phyloP scores from a whole-genome alignment of 2,329 filamentous ascomycete species.

The Anisogramma anomala region DNA sequence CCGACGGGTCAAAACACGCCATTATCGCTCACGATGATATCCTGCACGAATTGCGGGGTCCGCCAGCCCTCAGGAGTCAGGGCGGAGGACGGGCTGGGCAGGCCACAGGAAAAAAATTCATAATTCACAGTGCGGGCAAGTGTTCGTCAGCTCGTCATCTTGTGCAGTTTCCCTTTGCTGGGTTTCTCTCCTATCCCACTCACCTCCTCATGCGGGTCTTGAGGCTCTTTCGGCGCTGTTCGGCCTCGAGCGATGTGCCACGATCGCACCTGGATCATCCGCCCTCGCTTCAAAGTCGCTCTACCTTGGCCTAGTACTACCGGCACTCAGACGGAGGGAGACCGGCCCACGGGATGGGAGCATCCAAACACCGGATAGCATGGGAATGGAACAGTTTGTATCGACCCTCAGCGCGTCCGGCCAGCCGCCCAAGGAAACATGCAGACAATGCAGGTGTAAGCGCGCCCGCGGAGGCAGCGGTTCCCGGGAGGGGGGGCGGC shows the following conservation, averaged over 20 bases:
- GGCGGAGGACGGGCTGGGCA: not conserved
- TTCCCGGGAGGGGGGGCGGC: conserved; percentile 1
- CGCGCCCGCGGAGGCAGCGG: not conserved
- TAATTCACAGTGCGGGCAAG: conserved; percentile 12
- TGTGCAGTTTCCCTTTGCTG: too few species aligned
- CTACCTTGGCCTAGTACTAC: not conserved
- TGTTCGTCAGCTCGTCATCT: too few species aligned
- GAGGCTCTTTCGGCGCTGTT: conserved; percentile 4
- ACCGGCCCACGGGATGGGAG: not conserved
- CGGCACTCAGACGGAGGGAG: not conserved
- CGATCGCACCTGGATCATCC: too few species aligned
- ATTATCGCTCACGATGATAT: conserved; percentile 15
- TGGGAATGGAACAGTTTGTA: conserved; percentile 14
- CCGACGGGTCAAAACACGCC: conserved; percentile 10
- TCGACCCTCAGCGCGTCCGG: conserved; percentile 14
- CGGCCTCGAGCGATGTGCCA: not conserved
- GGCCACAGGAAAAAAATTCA: conserved; percentile 4
- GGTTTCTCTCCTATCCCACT: too few species aligned
- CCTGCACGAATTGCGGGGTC: conserved; percentile 14
- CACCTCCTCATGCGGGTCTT: conserved; percentile 3
- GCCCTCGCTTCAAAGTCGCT: not conserved
- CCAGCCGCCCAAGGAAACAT: conserved; percentile 12
- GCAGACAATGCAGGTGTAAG: conserved; percentile 10
- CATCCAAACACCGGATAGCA: not conserved
- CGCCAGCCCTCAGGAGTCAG: conserved; percentile 4